These are phyloP conservation scores for Stemphylium lycopersici DNA, from an alignment of 2,329 filamentous ascomycete species.

Conservation along the genomic window DNA sequence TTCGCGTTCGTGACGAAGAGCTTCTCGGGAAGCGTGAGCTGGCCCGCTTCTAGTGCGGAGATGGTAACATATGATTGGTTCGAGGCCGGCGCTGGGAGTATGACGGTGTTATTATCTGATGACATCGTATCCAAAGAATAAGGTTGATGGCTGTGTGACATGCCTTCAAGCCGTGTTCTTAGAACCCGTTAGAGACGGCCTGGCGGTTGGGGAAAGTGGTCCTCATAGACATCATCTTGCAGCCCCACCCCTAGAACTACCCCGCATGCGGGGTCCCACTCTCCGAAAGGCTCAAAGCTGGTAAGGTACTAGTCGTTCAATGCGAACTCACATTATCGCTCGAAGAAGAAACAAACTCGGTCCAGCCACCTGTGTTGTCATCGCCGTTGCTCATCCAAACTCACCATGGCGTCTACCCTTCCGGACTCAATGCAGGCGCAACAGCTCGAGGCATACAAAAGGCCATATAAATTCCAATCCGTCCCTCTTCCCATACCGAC, in stretches of 20 bases:
- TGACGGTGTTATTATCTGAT: conserved; percentile 11
- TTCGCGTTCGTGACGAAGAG: conserved; percentile 56
- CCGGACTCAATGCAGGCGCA: conserved; percentile 50
- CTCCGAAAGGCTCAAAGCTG: not conserved
- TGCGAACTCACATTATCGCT: not conserved
- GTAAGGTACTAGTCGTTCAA: not conserved
- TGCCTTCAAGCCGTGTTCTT: no score
- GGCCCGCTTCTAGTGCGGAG: conserved; percentile 40
- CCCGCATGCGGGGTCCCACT: conserved; percentile 35
- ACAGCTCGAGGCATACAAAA: conserved; percentile 51
- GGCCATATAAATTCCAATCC: conserved; percentile 48
- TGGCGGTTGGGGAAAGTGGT: not conserved
- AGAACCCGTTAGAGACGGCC: no score
- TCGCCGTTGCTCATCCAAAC: not conserved
- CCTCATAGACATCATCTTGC: conserved; percentile 7
- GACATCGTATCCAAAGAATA: not conserved
- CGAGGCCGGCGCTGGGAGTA: conserved; percentile 27
- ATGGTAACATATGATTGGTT: conserved; percentile 39
- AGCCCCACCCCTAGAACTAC: conserved; percentile 32
- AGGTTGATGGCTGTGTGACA: not conserved
- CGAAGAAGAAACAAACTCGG: not conserved
- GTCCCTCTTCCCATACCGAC: conserved; percentile 43
- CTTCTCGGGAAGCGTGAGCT: conserved; percentile 56
- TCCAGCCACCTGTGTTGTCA: not conserved
- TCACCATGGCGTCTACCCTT: conserved; percentile 22